Conservation (phyloP, 768 basidiomycete species). For the Saitozyma sp. region DNA sequence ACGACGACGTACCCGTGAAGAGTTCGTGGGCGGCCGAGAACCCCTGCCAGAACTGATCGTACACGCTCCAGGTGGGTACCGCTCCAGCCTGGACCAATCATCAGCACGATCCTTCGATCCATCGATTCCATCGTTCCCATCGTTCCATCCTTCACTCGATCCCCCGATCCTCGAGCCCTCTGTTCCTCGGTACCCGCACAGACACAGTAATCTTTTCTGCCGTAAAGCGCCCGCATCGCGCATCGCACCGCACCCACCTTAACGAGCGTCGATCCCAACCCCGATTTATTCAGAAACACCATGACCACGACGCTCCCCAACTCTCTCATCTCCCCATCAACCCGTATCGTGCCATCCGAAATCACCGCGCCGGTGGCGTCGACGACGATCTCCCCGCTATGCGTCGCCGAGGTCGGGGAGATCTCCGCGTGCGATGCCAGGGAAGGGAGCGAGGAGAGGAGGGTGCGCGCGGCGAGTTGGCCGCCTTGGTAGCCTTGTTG, state of each 20-base stretch:
- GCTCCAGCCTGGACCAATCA: slow-evolving; percentile 22
- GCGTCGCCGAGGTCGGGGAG: slow-evolving; percentile 3
- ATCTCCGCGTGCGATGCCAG: slow-evolving; percentile 12
- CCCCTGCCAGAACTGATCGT: slow-evolving; percentile 41
- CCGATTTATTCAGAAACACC: slow-evolving; percentile 42
- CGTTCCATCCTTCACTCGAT: no score
- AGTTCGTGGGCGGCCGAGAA: slow-evolving; percentile 38
- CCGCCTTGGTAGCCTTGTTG: slow-evolving; percentile 40
- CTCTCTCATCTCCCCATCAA: not conserved
- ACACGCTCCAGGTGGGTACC: slow-evolving; percentile 20
- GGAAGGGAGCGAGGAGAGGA: slow-evolving; percentile 31
- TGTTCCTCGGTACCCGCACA: no score
- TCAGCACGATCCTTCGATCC: no score
- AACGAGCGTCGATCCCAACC: slow-evolving; percentile 28
- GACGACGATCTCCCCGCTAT: slow-evolving; percentile 16
- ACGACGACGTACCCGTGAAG: slow-evolving; percentile 41
- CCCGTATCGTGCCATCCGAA: no score
- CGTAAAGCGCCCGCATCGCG: no score
- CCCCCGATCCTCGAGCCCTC: no score
- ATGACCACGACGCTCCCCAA: slow-evolving; percentile 32
- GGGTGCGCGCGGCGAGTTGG: slow-evolving; percentile 33
- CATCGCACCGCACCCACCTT: slow-evolving; percentile 36
- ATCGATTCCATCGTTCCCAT: no score
- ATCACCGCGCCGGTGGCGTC: slow-evolving; percentile 4
- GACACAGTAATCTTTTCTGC: no score